A percentile compares a stretch with the other conserved stretches of the same genome.
Evolutionary conservation across 306 rosid species (phyloP).

Genomic region (Vicia sativa): DNA sequence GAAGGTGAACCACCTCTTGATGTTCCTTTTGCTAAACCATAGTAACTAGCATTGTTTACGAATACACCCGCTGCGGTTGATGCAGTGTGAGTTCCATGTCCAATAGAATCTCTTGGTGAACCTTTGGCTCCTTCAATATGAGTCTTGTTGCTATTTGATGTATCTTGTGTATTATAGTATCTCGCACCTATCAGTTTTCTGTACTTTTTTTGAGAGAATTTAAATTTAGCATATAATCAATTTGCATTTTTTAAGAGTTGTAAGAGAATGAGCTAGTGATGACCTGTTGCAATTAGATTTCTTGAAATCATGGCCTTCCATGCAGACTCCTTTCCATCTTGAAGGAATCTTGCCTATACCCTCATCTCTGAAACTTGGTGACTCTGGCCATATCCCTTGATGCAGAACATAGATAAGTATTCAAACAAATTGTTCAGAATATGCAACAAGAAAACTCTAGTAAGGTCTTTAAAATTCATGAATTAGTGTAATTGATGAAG

Average conservation of each 20-base stretch:
- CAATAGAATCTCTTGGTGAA: constrained; percentile 79
- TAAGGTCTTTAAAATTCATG: background rate
- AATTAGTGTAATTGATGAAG: background rate
- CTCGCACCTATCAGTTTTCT: constrained; percentile 97
- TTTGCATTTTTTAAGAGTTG: background rate
- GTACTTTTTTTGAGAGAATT: constrained; percentile 23
- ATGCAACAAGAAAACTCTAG: background rate
- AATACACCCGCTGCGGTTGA: constrained; percentile 74
- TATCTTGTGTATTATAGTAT: constrained; percentile 52
- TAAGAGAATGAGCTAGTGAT: constrained; percentile 29
- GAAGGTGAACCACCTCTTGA: constrained; percentile 85
- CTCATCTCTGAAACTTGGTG: constrained; percentile 74
- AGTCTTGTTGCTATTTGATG: constrained; percentile 44
- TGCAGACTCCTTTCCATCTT: constrained; percentile 89
- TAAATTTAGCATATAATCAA: background rate
- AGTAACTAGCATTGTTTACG: constrained; percentile 76
- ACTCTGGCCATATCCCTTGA: constrained; percentile 94
- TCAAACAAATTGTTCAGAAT: constrained; percentile 5
- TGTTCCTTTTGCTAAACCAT: constrained; percentile 75
- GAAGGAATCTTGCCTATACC: constrained; percentile 78
- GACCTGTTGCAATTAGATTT: constrained; percentile 88
- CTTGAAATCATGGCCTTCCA: constrained; percentile 82
- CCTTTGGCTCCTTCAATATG: constrained; percentile 39
- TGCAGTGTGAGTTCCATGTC: constrained; percentile 90
- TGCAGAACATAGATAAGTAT: constrained; percentile 21